Evolutionary conservation across 2,329 filamentous ascomycete genomes (phyloP), one percentile per base, ranked within the genome.

Genomic region (Fusarium phyllophilum): DNA sequence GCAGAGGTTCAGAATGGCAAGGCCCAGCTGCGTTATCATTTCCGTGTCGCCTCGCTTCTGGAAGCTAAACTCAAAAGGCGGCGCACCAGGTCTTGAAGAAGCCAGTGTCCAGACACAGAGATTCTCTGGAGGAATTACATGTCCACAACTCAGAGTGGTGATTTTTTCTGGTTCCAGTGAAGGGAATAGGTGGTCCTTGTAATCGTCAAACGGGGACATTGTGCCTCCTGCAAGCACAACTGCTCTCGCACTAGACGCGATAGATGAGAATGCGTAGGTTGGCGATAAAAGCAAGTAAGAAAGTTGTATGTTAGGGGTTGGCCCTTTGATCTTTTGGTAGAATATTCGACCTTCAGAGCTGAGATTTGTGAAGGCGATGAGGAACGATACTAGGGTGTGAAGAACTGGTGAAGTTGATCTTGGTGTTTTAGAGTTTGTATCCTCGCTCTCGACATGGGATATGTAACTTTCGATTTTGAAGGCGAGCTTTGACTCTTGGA

Each of bases 141-240:
- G 96, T 0, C 94, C 95, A 80, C 96, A 99, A 75, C 95, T 98
- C 36, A 98, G 89, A 0, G 94, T 97, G 15, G 88, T 91, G 49
- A 98, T 88, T 64, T 90, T 90, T 0, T 85, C 82, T 2, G 86
- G 75, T 0, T 89, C 80, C 0, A 97, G 82, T 55, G 93, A 92
- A 0, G 96, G 93, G 71, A 99, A 96, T 1, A 99, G 86, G 77
- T 98, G 94, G 8, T 92, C 88, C 41, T 89, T 91, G 82, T 97
- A 99, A 83, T 98, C 96, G 31, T 92, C 89, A 85, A 98, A 97
- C 0, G 96, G 96, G 6, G 96, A 97, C 96, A 99, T 98, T 33
- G 96, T 99, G 29, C 96, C 96, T 66, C 96, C 96, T 1, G 95
- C 96, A 8, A 99, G 86, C 46, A 99, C 92, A 8, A 99, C 93